Percentiles rank a stretch among this genome's conserved stretches.
Evolutionary conservation across 192 early-diverging fungal genomes (phyloP).

Genomic region (Spinellus fusiger): DNA sequence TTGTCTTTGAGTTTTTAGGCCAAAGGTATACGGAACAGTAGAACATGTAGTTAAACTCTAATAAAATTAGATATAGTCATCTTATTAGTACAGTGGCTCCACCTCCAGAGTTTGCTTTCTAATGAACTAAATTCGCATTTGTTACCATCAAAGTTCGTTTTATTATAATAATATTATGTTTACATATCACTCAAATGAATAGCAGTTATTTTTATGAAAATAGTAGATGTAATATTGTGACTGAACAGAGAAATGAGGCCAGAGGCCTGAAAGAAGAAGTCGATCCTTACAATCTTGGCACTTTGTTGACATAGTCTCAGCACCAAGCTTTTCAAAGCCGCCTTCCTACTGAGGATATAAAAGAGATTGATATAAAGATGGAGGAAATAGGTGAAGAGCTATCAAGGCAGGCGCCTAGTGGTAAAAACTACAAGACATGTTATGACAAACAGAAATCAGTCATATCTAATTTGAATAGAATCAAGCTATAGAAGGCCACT

Average conservation of each 20-base stretch:
- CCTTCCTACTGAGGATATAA: background rate
- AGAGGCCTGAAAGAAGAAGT: background rate
- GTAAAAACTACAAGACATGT: background rate
- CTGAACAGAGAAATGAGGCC: constrained; percentile 6
- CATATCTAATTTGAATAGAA: constrained; percentile 4
- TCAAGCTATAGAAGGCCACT: constrained; percentile 2
- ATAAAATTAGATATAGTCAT: too few species aligned
- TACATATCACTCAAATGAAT: background rate
- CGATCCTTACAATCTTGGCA: background rate
- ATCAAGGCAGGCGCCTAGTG: background rate
- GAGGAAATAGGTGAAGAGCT: background rate
- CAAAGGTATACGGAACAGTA: too few species aligned
- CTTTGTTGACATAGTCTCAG: constrained; percentile 1
- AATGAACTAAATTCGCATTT: constrained; percentile 2
- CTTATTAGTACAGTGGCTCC: too few species aligned
- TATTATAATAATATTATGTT: background rate
- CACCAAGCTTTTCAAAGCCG: background rate
- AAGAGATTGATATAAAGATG: background rate
- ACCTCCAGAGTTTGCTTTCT: too few species aligned
- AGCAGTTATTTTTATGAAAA: constrained; percentile 2
- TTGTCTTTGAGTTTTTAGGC: too few species aligned
- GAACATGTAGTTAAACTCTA: too few species aligned
- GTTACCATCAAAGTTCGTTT: background rate
- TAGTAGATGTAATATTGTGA: background rate
- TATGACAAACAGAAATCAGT: background rate